phyloP scores from a whole-genome alignment of 1,139 yeast species.

The Hansenula sp. region DNA sequence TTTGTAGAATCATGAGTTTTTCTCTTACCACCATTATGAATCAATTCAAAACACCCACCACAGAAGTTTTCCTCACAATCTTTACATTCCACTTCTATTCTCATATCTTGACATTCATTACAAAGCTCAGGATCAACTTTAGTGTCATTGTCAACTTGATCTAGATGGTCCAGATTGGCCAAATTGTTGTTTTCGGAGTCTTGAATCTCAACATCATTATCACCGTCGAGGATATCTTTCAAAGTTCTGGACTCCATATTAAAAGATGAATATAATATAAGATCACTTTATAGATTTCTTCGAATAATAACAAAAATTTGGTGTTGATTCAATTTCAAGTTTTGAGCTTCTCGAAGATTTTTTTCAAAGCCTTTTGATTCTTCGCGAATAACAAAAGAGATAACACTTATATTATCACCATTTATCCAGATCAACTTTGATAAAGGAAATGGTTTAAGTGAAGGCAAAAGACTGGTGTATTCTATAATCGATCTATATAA shows the following conservation, averaged over 20 bases:
- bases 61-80: slow-evolving; percentile 64
- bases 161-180: slow-evolving; percentile 17
- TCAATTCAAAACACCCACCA: slow-evolving; percentile 57
- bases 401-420: no score
- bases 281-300: no score
- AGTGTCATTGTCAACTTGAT: slow-evolving; percentile 16
- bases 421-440: no score
- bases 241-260: slow-evolving; percentile 19
- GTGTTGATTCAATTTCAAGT: no score
- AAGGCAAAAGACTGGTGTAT: no score
- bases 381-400: no score
- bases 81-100: slow-evolving; percentile 50
- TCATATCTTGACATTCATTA: slow-evolving; percentile 68
- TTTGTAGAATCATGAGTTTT: slow-evolving; percentile 35
- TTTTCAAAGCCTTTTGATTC: no score
- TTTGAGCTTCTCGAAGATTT: no score
- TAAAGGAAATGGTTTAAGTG: no score
- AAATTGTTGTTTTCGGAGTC: slow-evolving; percentile 10
- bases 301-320: no score
- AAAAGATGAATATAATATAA: no score
- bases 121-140: slow-evolving; percentile 40
- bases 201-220: slow-evolving; percentile 17
- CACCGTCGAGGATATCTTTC: slow-evolving; percentile 24
- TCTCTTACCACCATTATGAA: slow-evolving; percentile 63
- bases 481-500: no score